A percentile compares a stretch with the other conserved stretches of the same genome.
These are phyloP conservation scores for Pholiota conissans DNA, from an alignment of 768 basidiomycete genomes.

Conservation along the genomic window DNA sequence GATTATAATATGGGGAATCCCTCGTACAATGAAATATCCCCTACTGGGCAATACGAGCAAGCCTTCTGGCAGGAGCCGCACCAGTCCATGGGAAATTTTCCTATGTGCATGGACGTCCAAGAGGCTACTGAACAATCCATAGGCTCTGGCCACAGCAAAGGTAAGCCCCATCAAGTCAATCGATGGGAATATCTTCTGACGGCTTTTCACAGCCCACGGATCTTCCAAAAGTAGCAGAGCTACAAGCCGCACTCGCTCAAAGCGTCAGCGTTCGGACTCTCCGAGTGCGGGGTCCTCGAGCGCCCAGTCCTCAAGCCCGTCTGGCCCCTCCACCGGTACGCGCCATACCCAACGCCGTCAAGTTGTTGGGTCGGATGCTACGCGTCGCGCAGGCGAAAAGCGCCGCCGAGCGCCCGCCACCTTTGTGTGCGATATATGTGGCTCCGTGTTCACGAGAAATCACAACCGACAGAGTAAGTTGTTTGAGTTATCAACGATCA, in stretches of 20 bases:
- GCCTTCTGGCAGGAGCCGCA: too few species aligned
- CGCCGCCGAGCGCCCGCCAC: background rate
- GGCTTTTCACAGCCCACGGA: too few species aligned
- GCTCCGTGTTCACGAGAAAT: background rate
- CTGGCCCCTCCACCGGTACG: background rate
- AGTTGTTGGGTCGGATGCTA: slow-evolving; percentile 4
- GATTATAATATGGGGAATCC: too few species aligned
- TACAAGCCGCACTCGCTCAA: background rate
- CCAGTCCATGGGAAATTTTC: too few species aligned
- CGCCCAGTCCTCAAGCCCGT: background rate
- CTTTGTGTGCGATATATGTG: background rate
- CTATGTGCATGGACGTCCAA: too few species aligned
- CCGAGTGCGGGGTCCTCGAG: background rate
- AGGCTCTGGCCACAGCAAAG: too few species aligned
- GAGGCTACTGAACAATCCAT: too few species aligned
- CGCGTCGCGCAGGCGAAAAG: background rate
- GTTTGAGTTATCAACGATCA: background rate
- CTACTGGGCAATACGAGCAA: too few species aligned
- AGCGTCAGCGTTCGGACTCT: background rate
- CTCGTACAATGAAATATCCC: too few species aligned
- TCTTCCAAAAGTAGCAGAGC: too few species aligned
- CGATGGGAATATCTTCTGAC: too few species aligned
- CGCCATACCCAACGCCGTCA: background rate
- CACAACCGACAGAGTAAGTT: slow-evolving; percentile 1
- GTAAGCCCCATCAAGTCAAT: too few species aligned